phyloP scores from a whole-genome alignment of 257 asterid genomes.

The Solanum ossicruentum region DNA sequence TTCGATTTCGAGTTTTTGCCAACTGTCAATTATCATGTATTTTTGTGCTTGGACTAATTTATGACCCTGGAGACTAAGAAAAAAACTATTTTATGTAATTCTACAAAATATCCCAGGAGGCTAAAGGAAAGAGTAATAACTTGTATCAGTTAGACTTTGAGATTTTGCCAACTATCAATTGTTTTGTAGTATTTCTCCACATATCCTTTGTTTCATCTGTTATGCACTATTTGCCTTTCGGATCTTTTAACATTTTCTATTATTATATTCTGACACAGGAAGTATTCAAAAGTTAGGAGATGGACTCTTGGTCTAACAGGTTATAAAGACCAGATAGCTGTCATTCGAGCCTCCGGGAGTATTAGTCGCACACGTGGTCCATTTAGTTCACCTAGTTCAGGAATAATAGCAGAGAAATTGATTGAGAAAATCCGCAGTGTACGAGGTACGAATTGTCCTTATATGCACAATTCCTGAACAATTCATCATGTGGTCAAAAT shows the following conservation, averaged over 20 bases:
- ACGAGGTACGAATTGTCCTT: conserved; percentile 43
- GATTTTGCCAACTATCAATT: neutral
- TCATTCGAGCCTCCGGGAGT: conserved; percentile 95
- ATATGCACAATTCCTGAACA: neutral
- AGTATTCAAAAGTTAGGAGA: conserved; percentile 60
- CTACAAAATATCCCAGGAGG: neutral
- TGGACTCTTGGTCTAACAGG: conserved; percentile 91
- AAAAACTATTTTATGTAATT: neutral
- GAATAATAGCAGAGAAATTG: conserved; percentile 77
- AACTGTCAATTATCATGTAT: neutral
- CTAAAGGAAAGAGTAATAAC: neutral
- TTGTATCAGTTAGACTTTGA: neutral
- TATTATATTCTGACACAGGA: conserved; percentile 27
- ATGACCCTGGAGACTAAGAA: neutral
- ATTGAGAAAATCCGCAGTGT: conserved; percentile 78
- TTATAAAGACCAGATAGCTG: conserved; percentile 57
- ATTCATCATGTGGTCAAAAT: neutral
- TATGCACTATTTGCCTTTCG: neutral
- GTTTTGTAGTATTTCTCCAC: neutral
- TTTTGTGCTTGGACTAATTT: neutral
- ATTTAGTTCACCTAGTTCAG: conserved; percentile 56
- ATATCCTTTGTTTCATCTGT: neutral
- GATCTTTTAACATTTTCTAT: neutral
- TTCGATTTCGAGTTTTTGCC: neutral
- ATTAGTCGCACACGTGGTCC: conserved; percentile 70